These are phyloP conservation scores for Pezicula rhizophila DNA, from an alignment of 2,329 filamentous ascomycete species.

Conservation along the genomic window DNA sequence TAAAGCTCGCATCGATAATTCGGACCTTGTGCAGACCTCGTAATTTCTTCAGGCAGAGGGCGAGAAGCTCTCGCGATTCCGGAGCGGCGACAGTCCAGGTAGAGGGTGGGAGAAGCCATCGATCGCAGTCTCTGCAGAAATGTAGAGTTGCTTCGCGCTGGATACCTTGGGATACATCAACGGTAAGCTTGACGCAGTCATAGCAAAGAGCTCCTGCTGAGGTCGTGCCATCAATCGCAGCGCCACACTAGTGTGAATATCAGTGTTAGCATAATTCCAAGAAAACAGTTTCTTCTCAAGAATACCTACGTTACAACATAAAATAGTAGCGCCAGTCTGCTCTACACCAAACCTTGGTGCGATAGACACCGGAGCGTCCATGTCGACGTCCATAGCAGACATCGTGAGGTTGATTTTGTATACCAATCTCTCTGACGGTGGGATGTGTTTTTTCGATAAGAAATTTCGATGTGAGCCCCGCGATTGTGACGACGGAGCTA, in stretches of 20 bases:
- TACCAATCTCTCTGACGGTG: slow-evolving; percentile 5
- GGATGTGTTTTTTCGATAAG: slow-evolving; percentile 16
- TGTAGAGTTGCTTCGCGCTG: slow-evolving; percentile 86
- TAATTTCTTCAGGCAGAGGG: slow-evolving; percentile 83
- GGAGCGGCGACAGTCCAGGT: slow-evolving; percentile 81
- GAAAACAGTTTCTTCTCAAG: slow-evolving; percentile 6
- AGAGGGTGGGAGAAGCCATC: slow-evolving; percentile 81
- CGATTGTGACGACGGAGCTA: slow-evolving; percentile 5
- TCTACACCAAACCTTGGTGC: slow-evolving; percentile 27
- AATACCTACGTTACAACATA: slow-evolving; percentile 34
- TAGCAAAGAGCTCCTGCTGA: slow-evolving; percentile 85
- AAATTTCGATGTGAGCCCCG: slow-evolving; percentile 18
- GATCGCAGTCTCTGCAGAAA: slow-evolving; percentile 89
- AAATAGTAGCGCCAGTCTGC: slow-evolving; percentile 37
- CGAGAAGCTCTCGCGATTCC: slow-evolving; percentile 88
- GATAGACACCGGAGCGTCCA: slow-evolving; percentile 49
- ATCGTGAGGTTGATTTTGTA: slow-evolving; percentile 29
- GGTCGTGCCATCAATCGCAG: slow-evolving; percentile 86
- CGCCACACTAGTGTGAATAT: slow-evolving; percentile 98
- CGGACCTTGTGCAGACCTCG: slow-evolving; percentile 81
- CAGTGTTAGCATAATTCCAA: slow-evolving; percentile 53
- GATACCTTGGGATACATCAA: slow-evolving; percentile 88
- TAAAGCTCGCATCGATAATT: slow-evolving; percentile 92
- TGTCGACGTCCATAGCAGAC: slow-evolving; percentile 56
- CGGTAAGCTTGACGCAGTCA: slow-evolving; percentile 90